These are phyloP conservation scores for Bauhinia variegata DNA, from an alignment of 306 rosid species.

Conservation along the genomic window DNA sequence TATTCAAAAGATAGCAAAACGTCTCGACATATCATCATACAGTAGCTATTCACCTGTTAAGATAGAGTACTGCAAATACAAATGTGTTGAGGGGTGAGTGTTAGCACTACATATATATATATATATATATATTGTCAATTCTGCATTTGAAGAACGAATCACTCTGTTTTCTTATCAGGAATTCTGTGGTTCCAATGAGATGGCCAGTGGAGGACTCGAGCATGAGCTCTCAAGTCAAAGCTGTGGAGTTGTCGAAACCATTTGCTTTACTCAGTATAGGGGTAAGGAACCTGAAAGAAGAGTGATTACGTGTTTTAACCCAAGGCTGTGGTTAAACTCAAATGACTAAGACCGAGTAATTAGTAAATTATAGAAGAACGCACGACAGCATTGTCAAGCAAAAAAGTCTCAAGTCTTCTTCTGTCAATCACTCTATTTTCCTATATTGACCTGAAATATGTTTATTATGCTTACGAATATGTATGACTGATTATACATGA, in stretches of 20 bases:
- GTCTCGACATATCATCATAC: conserved; percentile 26
- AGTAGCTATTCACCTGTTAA: conserved; percentile 15
- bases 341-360: not conserved
- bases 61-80: conserved; percentile 33
- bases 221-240: not conserved
- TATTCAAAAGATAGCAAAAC: conserved; percentile 12
- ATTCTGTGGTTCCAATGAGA: conserved; percentile 41
- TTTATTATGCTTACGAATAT: not conserved
- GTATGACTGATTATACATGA: no score
- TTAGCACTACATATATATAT: no score
- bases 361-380: no score
- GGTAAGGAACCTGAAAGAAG: not conserved
- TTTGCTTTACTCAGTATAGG: conserved; percentile 31
- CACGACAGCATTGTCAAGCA: no score
- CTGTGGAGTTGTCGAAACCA: conserved; percentile 14
- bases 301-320: not conserved
- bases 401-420: not conserved
- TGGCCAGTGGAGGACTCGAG: conserved; percentile 29
- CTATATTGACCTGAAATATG: not conserved
- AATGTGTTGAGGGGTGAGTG: conserved; percentile 22
- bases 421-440: not conserved
- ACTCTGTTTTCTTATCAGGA: not conserved
- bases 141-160: not conserved
- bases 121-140: no score
- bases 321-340: not conserved